Percentiles rank a stretch among this genome's conserved stretches.
Evolutionary conservation across 2,329 filamentous ascomycete species (phyloP).

Genomic region (Pyrenochaeta sp.): DNA sequence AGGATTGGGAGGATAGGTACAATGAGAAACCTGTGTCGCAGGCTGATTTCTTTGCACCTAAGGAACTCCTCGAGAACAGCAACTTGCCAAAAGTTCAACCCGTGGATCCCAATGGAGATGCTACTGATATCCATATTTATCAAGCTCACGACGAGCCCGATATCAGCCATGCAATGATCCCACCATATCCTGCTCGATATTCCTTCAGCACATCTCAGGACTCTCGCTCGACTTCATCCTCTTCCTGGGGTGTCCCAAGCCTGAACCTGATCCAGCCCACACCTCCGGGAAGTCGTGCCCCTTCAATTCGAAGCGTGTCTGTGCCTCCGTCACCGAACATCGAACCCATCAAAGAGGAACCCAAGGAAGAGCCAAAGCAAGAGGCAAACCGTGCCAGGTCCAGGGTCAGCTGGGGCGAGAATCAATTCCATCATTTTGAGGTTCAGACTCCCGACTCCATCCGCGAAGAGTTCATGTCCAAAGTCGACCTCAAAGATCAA

Average conservation of each 20-base stretch:
- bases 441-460: constrained; percentile 54
- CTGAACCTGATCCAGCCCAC: constrained; percentile 66
- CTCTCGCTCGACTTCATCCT: constrained; percentile 39
- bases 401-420: constrained; percentile 57
- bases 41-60: constrained; percentile 58
- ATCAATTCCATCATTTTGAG: constrained; percentile 57
- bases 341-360: constrained; percentile 33
- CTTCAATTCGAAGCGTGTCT: constrained; percentile 46
- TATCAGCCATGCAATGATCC: constrained; percentile 30
- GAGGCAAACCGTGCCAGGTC: constrained; percentile 34
- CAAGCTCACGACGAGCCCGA: constrained; percentile 50
- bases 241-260: constrained; percentile 57
- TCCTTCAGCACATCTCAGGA: constrained; percentile 51
- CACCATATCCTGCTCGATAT: constrained; percentile 49
- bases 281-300: constrained; percentile 60
- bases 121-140: constrained; percentile 52
- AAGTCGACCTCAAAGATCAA: constrained; percentile 34
- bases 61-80: constrained; percentile 51
- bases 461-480: constrained; percentile 47
- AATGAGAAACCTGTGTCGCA: constrained; percentile 48
- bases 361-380: constrained; percentile 26
- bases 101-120: constrained; percentile 54
- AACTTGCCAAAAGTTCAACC: constrained; percentile 44
- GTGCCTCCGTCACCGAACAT: constrained; percentile 44
- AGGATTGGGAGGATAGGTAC: constrained; percentile 54